These are phyloP conservation scores for Corniculantispora saksenae DNA, from an alignment of 2,329 filamentous ascomycete genomes.

Conservation along the genomic window DNA sequence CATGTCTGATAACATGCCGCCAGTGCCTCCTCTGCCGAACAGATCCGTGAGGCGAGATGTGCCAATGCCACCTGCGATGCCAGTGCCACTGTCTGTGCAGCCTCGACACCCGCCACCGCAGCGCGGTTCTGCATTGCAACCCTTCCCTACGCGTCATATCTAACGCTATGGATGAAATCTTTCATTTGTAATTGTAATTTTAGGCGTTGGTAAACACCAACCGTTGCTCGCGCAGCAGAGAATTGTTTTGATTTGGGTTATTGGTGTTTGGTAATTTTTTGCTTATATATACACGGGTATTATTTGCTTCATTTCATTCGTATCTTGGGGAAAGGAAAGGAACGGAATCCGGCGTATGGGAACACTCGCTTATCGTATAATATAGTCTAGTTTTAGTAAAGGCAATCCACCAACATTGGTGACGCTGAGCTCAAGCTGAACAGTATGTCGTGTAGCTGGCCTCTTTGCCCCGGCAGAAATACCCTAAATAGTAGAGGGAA, in stretches of 20 bases:
- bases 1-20: conserved; percentile 16
- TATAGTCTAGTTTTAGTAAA: background rate
- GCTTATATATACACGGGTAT: background rate
- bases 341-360: background rate
- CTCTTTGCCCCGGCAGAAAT: too few species aligned
- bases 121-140: background rate
- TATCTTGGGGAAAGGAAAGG: background rate
- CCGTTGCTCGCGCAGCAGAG: background rate
- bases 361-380: background rate
- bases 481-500: too few species aligned
- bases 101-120: background rate
- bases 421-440: background rate
- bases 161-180: background rate
- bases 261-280: background rate
- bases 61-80: background rate
- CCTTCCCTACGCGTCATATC: background rate
- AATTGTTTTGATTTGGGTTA: background rate
- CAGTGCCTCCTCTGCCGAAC: conserved; percentile 22
- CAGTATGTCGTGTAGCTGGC: background rate
- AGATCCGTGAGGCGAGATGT: conserved; percentile 17
- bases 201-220: background rate
- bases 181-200: background rate
- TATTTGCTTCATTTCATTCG: background rate
- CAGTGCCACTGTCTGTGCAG: background rate
- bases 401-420: background rate